Conservation (phyloP, 768 basidiomycete genomes). For the Boletellus emodensis region DNA sequence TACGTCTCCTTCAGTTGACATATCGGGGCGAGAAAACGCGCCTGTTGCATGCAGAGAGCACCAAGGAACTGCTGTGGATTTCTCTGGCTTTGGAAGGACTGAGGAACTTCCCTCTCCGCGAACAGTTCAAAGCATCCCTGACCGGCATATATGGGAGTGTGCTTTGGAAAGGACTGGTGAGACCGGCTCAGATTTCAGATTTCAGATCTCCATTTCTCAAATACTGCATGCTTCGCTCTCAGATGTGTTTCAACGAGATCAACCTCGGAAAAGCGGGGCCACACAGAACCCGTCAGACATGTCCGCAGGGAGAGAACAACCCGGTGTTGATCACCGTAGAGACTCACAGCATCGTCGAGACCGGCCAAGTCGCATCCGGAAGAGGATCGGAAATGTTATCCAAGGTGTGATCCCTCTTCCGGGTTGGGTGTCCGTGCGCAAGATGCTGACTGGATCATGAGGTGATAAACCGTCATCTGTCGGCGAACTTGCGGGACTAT, state of each 20-base stretch:
- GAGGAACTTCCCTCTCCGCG: neutral
- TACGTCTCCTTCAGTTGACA: neutral
- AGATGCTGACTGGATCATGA: neutral
- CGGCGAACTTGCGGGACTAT: neutral
- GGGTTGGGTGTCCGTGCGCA: neutral
- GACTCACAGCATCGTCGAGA: neutral
- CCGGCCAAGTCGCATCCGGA: neutral
- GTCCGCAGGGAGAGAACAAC: neutral
- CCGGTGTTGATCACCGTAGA: constrained; percentile 2
- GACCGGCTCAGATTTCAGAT: too few relatives aligned
- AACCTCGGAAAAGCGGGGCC: neutral
- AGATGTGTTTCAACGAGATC: neutral
- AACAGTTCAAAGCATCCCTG: neutral
- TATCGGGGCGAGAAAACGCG: neutral
- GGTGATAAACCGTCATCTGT: neutral
- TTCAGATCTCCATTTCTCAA: too few relatives aligned
- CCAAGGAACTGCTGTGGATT: neutral
- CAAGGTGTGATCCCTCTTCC: neutral
- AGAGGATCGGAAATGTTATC: neutral
- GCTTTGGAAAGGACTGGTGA: neutral
- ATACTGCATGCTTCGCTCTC: too few relatives aligned
- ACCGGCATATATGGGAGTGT: neutral
- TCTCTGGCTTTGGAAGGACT: neutral
- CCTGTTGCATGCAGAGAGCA: neutral
- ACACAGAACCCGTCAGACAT: constrained; percentile 2